phyloP scores from a whole-genome alignment of 2,329 filamentous ascomycete genomes.

The Hyphodiscus sp. region DNA sequence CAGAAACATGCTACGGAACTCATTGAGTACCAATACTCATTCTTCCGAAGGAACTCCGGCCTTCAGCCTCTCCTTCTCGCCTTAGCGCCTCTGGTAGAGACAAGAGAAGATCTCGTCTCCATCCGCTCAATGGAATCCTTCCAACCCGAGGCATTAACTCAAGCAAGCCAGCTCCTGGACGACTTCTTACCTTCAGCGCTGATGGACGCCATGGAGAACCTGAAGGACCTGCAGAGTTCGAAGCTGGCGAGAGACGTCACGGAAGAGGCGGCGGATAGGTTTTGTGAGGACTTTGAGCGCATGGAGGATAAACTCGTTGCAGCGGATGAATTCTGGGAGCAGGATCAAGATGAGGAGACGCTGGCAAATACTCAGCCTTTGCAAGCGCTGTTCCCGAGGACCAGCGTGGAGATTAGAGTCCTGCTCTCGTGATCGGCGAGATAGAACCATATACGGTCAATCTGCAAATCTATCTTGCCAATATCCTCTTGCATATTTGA shows the following conservation, averaged over 20 bases:
- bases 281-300: constrained; percentile 77
- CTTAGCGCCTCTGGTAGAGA: constrained; percentile 33
- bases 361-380: constrained; percentile 16
- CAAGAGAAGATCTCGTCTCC: constrained; percentile 47
- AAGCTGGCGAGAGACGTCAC: constrained; percentile 68
- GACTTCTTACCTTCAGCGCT: constrained; percentile 88
- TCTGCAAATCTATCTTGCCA: not conserved
- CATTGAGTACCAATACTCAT: constrained; percentile 61
- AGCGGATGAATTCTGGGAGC: constrained; percentile 44
- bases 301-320: constrained; percentile 55
- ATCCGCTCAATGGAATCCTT: constrained; percentile 55
- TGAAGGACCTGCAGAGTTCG: constrained; percentile 68
- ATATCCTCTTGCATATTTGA: not conserved
- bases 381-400: constrained; percentile 28
- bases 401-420: constrained; percentile 30
- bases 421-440: constrained; percentile 25
- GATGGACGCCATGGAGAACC: constrained; percentile 81
- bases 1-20: constrained; percentile 50
- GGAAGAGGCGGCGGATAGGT: constrained; percentile 73
- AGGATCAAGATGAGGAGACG: constrained; percentile 19
- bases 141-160: constrained; percentile 52
- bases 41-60: constrained; percentile 70
- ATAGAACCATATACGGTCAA: not conserved
- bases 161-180: constrained; percentile 71
- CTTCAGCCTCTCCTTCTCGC: constrained; percentile 57